Evolutionary conservation across 2,329 filamentous ascomycete genomes (phyloP).

Genomic region (Fusarium continuum): DNA sequence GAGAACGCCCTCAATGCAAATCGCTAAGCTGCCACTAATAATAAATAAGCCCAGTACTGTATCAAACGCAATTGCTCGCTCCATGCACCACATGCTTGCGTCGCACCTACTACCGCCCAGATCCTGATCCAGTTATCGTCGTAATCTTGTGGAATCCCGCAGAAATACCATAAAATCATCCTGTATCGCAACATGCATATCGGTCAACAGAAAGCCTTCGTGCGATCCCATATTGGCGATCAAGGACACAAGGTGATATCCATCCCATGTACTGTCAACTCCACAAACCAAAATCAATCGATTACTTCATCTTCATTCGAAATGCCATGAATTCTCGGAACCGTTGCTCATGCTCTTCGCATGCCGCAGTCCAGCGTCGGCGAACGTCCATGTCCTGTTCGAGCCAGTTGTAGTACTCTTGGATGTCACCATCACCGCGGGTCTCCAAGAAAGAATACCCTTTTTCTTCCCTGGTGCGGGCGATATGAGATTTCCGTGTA

Average conservation of each 20-base stretch:
- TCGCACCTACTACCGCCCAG: conserved; percentile 11
- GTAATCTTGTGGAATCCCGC: conserved; percentile 14
- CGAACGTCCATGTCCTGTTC: conserved; percentile 72
- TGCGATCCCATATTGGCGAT: conserved; percentile 17
- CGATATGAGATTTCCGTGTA: conserved; percentile 58
- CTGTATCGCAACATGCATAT: background rate
- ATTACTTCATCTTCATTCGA: conserved; percentile 55
- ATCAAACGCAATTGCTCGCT: conserved; percentile 22
- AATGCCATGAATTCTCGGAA: conserved; percentile 66
- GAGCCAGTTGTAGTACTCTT: conserved; percentile 67
- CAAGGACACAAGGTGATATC: conserved; percentile 13
- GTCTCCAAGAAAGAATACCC: conserved; percentile 57
- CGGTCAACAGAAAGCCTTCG: conserved; percentile 7
- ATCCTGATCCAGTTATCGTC: conserved; percentile 21
- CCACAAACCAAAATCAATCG: conserved; percentile 8
- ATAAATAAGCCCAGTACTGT: conserved; percentile 18
- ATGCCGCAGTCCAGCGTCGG: conserved; percentile 67
- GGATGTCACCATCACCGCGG: conserved; percentile 57
- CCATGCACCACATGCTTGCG: conserved; percentile 19
- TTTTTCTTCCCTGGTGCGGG: conserved; percentile 51
- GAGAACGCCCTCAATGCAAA: conserved; percentile 26
- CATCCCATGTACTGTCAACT: conserved; percentile 16
- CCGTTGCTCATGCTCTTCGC: conserved; percentile 66
- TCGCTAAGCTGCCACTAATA: conserved; percentile 15
- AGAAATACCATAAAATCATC: conserved; percentile 28